Conservation (phyloP, 257 asterid genomes). For the Forsythia suspensa region DNA sequence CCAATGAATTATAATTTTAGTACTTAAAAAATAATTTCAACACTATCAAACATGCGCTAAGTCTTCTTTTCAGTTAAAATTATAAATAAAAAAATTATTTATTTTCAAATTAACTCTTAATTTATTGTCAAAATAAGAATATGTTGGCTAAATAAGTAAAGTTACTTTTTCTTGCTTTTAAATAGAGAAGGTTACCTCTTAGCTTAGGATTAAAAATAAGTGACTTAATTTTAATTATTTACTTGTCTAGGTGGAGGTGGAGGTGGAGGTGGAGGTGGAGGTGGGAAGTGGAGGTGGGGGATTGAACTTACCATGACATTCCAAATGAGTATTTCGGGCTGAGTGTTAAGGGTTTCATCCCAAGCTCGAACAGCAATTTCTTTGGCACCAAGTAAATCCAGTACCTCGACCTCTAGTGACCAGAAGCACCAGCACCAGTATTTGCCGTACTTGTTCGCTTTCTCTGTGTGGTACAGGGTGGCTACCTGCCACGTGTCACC, state of each 20-base stretch:
- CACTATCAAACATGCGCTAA: too few species aligned
- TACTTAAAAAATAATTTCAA: too few species aligned
- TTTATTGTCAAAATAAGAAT: too few species aligned
- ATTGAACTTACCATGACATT: conserved; percentile 69
- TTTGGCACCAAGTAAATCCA: conserved; percentile 73
- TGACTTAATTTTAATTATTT: too few species aligned
- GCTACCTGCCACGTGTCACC: conserved; percentile 83
- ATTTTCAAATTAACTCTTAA: too few species aligned
- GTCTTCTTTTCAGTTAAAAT: too few species aligned
- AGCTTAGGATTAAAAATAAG: background rate
- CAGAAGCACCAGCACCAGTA: conserved; percentile 99
- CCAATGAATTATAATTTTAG: too few species aligned
- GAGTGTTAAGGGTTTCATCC: conserved; percentile 91
- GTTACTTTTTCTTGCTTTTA: background rate
- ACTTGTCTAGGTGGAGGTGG: background rate
- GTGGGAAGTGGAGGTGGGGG: background rate
- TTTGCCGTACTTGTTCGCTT: conserved; percentile 71
- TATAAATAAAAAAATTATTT: too few species aligned
- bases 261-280: too few species aligned
- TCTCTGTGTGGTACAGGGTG: conserved; percentile 65
- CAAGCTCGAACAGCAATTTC: conserved; percentile 94
- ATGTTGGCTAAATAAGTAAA: too few species aligned
- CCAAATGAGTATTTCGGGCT: conserved; percentile 93
- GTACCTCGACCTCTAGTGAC: conserved; percentile 84
- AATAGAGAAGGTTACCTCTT: background rate